Conservation (phyloP, 2,329 filamentous ascomycete genomes). For the Teratosphaeria destructans region DNA sequence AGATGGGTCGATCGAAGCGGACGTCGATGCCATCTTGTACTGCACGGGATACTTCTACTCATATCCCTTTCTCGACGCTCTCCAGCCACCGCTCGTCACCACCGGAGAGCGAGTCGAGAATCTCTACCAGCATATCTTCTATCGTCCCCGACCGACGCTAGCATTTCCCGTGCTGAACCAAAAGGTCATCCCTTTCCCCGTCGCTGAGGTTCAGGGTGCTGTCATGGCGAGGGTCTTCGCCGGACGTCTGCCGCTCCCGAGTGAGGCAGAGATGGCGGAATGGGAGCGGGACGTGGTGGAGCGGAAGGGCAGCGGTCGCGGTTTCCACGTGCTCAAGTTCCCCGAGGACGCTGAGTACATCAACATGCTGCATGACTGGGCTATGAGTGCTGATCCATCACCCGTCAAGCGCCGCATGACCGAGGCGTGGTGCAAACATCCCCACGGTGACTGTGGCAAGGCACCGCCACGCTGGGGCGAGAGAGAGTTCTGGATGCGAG, state of each 20-base stretch:
- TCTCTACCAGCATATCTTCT: slow-evolving; percentile 71
- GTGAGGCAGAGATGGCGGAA: slow-evolving; percentile 50
- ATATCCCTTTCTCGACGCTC: slow-evolving; percentile 56
- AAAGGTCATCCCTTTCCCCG: slow-evolving; percentile 77
- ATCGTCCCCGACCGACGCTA: slow-evolving; percentile 64
- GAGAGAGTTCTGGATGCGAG: slow-evolving; percentile 61
- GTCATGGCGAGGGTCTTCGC: slow-evolving; percentile 69
- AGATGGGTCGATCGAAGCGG: slow-evolving; percentile 52
- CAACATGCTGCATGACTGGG: slow-evolving; percentile 58
- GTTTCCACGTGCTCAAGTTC: slow-evolving; percentile 47
- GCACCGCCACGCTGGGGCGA: slow-evolving; percentile 60
- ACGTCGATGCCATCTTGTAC: slow-evolving; percentile 70
- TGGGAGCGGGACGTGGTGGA: slow-evolving; percentile 49
- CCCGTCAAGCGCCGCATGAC: not conserved
- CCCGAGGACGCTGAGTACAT: slow-evolving; percentile 60
- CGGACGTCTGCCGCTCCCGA: slow-evolving; percentile 56
- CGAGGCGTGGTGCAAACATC: not conserved
- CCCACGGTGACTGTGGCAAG: slow-evolving; percentile 43
- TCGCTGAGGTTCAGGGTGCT: slow-evolving; percentile 69
- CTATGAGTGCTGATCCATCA: slow-evolving; percentile 32
- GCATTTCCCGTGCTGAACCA: slow-evolving; percentile 67
- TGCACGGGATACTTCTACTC: slow-evolving; percentile 85
- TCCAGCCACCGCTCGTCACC: slow-evolving; percentile 49
- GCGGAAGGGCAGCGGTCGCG: slow-evolving; percentile 34
- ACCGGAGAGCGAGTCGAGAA: slow-evolving; percentile 61